A percentile compares a stretch with the other conserved stretches of the same genome.
These are phyloP conservation scores for Phytophthora megakarya DNA, from an alignment of 352 stramenopile species.

Conservation along the genomic window DNA sequence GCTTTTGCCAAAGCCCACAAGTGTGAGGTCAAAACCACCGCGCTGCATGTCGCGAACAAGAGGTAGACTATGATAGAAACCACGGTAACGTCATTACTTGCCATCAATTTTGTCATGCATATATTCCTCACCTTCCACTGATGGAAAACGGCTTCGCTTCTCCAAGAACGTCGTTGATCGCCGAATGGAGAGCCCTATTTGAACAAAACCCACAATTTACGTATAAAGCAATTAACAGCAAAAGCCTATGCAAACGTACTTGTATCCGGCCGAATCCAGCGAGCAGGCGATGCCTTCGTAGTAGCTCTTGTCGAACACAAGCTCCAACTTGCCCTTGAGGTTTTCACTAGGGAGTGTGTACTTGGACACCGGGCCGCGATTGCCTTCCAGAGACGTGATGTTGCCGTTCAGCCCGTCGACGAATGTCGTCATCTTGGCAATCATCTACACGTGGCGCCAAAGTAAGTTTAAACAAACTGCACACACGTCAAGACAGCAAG, in stretches of 20 bases:
- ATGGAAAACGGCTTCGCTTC: slow-evolving; percentile 91
- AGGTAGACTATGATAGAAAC: slow-evolving; percentile 44
- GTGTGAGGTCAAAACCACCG: slow-evolving; percentile 72
- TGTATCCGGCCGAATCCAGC: slow-evolving; percentile 89
- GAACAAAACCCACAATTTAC: background rate
- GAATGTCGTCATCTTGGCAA: slow-evolving; percentile 79
- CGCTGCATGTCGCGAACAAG: slow-evolving; percentile 82
- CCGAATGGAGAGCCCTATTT: slow-evolving; percentile 65
- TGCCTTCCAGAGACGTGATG: slow-evolving; percentile 77
- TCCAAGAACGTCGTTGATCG: slow-evolving; percentile 82
- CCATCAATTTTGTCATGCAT: slow-evolving; percentile 6
- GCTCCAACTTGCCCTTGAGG: slow-evolving; percentile 81
- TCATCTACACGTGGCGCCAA: slow-evolving; percentile 42
- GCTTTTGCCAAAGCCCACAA: slow-evolving; percentile 81
- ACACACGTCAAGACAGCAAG: background rate
- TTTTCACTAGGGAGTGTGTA: slow-evolving; percentile 88
- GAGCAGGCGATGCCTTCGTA: slow-evolving; percentile 94
- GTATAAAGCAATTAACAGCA: background rate
- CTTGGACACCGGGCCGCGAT: slow-evolving; percentile 90
- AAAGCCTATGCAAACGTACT: slow-evolving; percentile 34
- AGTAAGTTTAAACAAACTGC: no score
- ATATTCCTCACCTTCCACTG: slow-evolving; percentile 69
- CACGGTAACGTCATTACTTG: slow-evolving; percentile 9
- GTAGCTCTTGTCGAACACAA: slow-evolving; percentile 82
- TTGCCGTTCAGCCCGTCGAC: slow-evolving; percentile 89